A percentile compares a stretch with the other conserved stretches of the same genome.
Conservation (phyloP, 169 alveolate species). For the Plasmodium yoelii region DNA sequence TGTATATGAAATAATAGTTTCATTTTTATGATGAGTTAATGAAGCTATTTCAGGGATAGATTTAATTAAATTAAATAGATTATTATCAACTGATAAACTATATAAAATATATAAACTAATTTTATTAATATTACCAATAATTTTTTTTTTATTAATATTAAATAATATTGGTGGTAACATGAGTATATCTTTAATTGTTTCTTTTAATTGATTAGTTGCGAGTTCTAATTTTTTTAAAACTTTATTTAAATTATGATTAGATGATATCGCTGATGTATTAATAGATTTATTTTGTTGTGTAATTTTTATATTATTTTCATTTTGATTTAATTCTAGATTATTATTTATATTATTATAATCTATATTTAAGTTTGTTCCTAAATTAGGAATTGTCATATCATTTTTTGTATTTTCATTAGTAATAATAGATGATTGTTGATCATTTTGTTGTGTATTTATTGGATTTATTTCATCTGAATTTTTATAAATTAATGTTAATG, state of each 20-base stretch:
- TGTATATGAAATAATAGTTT: slow-evolving; percentile 58
- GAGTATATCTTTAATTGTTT: slow-evolving; percentile 66
- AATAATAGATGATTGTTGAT: slow-evolving; percentile 2
- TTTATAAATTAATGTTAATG: slow-evolving; percentile 45
- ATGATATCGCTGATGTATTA: not conserved
- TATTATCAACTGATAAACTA: slow-evolving; percentile 73
- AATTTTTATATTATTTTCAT: not conserved
- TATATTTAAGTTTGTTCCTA: slow-evolving; percentile 7
- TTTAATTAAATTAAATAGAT: slow-evolving; percentile 67
- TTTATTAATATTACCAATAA: slow-evolving; percentile 34
- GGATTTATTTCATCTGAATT: slow-evolving; percentile 26
- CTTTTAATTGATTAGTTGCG: slow-evolving; percentile 70
- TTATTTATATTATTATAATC: not conserved
- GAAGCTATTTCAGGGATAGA: slow-evolving; percentile 73
- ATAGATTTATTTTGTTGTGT: not conserved
- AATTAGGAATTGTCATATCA: not conserved
- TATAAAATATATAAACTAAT: slow-evolving; percentile 57
- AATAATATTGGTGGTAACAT: slow-evolving; percentile 68
- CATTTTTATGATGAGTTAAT: slow-evolving; percentile 58
- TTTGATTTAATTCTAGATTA: slow-evolving; percentile 15
- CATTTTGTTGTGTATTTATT: slow-evolving; percentile 3
- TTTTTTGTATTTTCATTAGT: not conserved
- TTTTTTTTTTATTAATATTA: slow-evolving; percentile 59
- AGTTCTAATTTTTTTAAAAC: slow-evolving; percentile 69
- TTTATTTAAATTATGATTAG: slow-evolving; percentile 37